These are phyloP conservation scores for Fusarium denticulatum DNA, from an alignment of 2,329 filamentous ascomycete genomes.

Conservation along the genomic window DNA sequence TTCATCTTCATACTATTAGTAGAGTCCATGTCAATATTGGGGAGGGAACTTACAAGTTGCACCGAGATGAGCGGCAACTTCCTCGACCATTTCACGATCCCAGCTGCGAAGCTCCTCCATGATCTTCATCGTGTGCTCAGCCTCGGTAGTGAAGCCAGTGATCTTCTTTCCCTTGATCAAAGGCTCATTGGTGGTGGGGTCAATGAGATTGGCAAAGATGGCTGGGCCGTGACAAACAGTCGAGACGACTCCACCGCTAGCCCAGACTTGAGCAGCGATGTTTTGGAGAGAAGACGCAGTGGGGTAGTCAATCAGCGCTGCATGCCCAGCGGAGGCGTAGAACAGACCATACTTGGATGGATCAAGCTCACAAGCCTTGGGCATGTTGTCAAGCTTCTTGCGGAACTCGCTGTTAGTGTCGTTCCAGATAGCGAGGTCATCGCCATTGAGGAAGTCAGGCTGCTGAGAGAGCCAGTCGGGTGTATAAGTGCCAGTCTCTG, in stretches of 20 bases:
- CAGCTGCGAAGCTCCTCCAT: conserved; percentile 9
- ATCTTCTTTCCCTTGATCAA: conserved; percentile 15
- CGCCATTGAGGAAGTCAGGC: conserved; percentile 15
- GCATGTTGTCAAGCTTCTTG: conserved; percentile 55
- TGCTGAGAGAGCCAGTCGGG: conserved; percentile 16
- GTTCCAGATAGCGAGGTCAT: conserved; percentile 46
- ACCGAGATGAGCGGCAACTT: conserved; percentile 4
- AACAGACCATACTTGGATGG: conserved; percentile 30
- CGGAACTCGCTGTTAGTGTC: conserved; percentile 55
- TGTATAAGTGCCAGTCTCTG: conserved; percentile 8
- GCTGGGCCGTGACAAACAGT: conserved; percentile 15
- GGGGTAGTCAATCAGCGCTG: conserved; percentile 16
- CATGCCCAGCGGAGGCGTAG: conserved; percentile 29
- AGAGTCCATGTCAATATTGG: too few species aligned
- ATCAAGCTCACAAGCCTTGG: conserved; percentile 48
- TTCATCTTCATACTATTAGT: background rate
- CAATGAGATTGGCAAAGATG: conserved; percentile 10
- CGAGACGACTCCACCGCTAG: background rate
- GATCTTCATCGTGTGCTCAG: background rate
- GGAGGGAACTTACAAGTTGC: background rate
- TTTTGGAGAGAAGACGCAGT: conserved; percentile 7
- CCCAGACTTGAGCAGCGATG: conserved; percentile 7
- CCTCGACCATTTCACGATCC: conserved; percentile 4
- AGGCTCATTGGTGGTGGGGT: conserved; percentile 1
- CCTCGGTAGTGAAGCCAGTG: conserved; percentile 11